Conservation (phyloP, 2,329 filamentous ascomycete species). For the Didymella lethalis region DNA sequence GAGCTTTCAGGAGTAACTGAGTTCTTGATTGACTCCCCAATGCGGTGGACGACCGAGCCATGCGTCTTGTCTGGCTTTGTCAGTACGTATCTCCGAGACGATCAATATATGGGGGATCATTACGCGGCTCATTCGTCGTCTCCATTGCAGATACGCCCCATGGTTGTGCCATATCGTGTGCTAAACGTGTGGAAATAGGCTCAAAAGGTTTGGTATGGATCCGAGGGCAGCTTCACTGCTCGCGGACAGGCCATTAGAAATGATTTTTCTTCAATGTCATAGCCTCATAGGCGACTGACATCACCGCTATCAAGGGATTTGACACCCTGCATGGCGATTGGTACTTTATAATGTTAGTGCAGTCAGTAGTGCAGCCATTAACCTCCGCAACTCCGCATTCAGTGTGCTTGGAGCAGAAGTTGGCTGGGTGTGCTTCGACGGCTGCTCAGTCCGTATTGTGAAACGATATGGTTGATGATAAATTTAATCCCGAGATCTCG, state of each 20-base stretch:
- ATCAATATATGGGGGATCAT: not conserved
- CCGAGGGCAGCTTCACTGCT: not conserved
- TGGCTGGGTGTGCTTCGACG: not conserved
- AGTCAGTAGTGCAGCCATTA: not conserved
- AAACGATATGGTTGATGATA: not conserved
- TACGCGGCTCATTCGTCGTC: slow-evolving; percentile 7
- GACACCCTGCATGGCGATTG: slow-evolving; percentile 2
- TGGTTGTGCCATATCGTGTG: slow-evolving; percentile 8
- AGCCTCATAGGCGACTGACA: slow-evolving; percentile 3
- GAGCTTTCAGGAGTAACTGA: slow-evolving; percentile 8
- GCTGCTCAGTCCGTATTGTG: not conserved
- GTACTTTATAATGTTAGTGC: slow-evolving; percentile 10
- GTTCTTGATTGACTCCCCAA: slow-evolving; percentile 14
- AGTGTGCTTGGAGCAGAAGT: not conserved
- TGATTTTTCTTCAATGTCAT: not conserved
- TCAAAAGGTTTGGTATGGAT: not conserved
- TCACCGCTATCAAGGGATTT: slow-evolving; percentile 3
- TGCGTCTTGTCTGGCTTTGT: slow-evolving; percentile 6
- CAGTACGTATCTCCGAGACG: not conserved
- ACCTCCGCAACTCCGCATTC: slow-evolving; percentile 8
- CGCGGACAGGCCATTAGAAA: not conserved
- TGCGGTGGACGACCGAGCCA: slow-evolving; percentile 6
- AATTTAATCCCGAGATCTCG: not conserved
- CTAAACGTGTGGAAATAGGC: not conserved
- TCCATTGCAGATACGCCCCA: slow-evolving; percentile 18